Percentiles rank a stretch among this genome's conserved stretches.
Conservation (phyloP, 768 basidiomycete genomes). For the Leccinum subgranulosum region DNA sequence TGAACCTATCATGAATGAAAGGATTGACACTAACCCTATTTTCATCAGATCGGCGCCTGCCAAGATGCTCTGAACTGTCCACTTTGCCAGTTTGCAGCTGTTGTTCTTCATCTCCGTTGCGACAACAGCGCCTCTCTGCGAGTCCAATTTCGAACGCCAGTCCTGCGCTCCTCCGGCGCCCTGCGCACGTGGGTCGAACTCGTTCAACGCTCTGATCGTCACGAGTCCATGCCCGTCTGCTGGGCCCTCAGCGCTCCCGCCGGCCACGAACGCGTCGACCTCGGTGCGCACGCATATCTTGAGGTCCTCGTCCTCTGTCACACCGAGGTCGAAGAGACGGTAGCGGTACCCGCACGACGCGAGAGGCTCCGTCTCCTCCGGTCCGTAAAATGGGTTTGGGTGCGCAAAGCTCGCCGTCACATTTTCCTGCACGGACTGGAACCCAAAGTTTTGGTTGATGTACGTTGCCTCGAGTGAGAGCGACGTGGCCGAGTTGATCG, state of each 20-base stretch:
- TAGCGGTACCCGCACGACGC: slow-evolving; percentile 97
- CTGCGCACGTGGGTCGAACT: slow-evolving; percentile 88
- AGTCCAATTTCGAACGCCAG: slow-evolving; percentile 96
- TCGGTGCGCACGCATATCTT: slow-evolving; percentile 93
- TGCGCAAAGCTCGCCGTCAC: slow-evolving; percentile 71
- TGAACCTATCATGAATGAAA: background rate
- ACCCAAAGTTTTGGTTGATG: slow-evolving; percentile 98
- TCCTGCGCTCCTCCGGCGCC: slow-evolving; percentile 97
- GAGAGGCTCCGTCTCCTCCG: slow-evolving; percentile 91
- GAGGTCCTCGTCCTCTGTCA: slow-evolving; percentile 88
- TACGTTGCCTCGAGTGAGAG: slow-evolving; percentile 97
- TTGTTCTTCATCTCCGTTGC: slow-evolving; percentile 99
- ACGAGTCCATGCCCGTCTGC: slow-evolving; percentile 73
- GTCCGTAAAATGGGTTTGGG: slow-evolving; percentile 93
- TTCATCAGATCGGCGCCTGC: slow-evolving; percentile 97
- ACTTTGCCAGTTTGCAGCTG: slow-evolving; percentile 94
- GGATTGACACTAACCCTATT: slow-evolving; percentile 69
- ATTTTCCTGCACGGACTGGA: slow-evolving; percentile 86
- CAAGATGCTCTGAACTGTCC: slow-evolving; percentile 93
- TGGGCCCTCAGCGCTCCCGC: slow-evolving; percentile 48
- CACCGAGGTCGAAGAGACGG: slow-evolving; percentile 88
- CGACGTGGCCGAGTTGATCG: slow-evolving; percentile 91
- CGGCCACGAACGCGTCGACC: slow-evolving; percentile 83
- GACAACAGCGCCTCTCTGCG: slow-evolving; percentile 95
- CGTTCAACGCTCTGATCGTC: slow-evolving; percentile 93